These are phyloP conservation scores for Brassica balearica DNA, from an alignment of 441 rosid species.

Conservation along the genomic window DNA sequence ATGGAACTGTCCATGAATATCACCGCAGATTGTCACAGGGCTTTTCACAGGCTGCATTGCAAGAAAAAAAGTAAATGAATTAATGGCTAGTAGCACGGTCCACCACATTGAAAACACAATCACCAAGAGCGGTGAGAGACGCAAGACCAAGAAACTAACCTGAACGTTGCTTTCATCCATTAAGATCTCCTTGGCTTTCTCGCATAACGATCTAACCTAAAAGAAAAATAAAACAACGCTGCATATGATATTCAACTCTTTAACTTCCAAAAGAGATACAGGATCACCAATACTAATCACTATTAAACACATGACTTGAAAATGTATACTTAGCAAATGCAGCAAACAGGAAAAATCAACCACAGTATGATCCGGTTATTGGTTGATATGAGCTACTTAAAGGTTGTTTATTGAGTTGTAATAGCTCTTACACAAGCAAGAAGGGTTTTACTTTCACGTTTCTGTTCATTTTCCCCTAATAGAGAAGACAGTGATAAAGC, in stretches of 20 bases:
- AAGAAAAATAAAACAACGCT: slow-evolving; percentile 26
- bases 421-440: not conserved
- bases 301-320: not conserved
- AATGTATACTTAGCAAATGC: slow-evolving; percentile 8
- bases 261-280: not conserved
- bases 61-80: too few species aligned
- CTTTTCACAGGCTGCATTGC: slow-evolving; percentile 84
- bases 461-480: too few species aligned
- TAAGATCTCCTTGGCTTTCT: slow-evolving; percentile 76
- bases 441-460: not conserved
- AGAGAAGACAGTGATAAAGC: not conserved
- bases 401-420: not conserved
- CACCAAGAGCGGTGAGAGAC: not conserved
- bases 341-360: slow-evolving; percentile 6
- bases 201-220: slow-evolving; percentile 69
- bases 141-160: slow-evolving; percentile 44
- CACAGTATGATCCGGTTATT: not conserved
- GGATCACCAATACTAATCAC: not conserved
- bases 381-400: not conserved
- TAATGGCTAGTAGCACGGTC: slow-evolving; percentile 13
- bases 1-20: slow-evolving; percentile 94
- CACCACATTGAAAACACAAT: slow-evolving; percentile 5
- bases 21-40: slow-evolving; percentile 93
- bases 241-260: slow-evolving; percentile 11
- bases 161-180: slow-evolving; percentile 85